These are phyloP conservation scores for Phytophthora sojae DNA, from an alignment of 352 stramenopile genomes.

Conservation along the genomic window DNA sequence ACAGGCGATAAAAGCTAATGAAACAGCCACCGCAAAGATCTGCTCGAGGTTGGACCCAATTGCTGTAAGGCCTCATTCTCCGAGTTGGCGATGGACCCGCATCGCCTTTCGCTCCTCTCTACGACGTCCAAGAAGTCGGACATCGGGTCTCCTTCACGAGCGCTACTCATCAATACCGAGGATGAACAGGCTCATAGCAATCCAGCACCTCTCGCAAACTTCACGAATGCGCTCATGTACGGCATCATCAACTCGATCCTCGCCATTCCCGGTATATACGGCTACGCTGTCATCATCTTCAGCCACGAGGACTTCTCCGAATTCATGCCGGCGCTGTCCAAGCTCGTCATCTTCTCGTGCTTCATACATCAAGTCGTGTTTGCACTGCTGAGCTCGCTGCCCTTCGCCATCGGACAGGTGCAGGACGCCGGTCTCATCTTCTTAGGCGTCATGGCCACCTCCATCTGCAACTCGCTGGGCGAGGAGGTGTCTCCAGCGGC, in stretches of 20 bases:
- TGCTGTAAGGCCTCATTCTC: neutral
- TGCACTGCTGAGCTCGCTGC: slow-evolving; percentile 90
- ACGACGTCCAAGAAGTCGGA: neutral
- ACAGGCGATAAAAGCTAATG: neutral
- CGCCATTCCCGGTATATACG: slow-evolving; percentile 93
- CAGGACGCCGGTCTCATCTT: slow-evolving; percentile 99
- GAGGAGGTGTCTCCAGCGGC: slow-evolving; percentile 59
- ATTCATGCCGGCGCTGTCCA: slow-evolving; percentile 92
- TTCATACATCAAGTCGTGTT: slow-evolving; percentile 94
- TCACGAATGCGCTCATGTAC: slow-evolving; percentile 82
- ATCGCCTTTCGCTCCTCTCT: neutral
- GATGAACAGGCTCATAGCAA: neutral
- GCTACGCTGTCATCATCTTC: slow-evolving; percentile 97
- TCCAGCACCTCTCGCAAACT: slow-evolving; percentile 22
- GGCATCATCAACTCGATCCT: slow-evolving; percentile 94
- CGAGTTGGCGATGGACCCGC: neutral
- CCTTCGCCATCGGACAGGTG: slow-evolving; percentile 97
- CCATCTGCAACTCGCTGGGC: slow-evolving; percentile 81
- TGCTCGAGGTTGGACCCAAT: neutral
- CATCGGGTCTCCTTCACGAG: neutral
- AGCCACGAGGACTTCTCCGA: slow-evolving; percentile 84
- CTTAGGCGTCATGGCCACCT: slow-evolving; percentile 94
- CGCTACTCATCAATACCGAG: neutral
- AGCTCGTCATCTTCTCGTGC: slow-evolving; percentile 96
- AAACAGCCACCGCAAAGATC: neutral